Conservation (phyloP, 2,329 filamentous ascomycete species). For the Hypoxylon rubiginosum region DNA sequence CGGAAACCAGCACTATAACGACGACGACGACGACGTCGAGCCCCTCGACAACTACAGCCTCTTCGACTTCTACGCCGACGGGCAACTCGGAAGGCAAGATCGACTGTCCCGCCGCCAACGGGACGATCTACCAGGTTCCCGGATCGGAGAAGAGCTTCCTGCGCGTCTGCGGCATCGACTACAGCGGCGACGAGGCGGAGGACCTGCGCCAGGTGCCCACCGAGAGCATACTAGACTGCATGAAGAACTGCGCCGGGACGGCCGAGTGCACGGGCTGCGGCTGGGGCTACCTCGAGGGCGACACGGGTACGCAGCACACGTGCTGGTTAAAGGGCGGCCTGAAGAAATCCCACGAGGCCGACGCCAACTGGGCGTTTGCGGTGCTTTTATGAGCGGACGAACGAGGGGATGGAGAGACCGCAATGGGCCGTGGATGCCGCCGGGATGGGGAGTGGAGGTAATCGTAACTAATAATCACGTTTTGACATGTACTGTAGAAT, state of each 20-base stretch:
- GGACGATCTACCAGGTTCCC: conserved; percentile 59
- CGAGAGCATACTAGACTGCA: conserved; percentile 59
- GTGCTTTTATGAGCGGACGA: conserved; percentile 49
- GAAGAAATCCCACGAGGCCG: conserved; percentile 49
- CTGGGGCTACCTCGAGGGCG: conserved; percentile 61
- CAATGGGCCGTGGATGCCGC: background rate
- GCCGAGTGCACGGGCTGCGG: conserved; percentile 58
- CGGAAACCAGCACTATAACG: conserved; percentile 14
- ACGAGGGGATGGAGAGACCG: background rate
- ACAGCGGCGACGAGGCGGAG: conserved; percentile 52
- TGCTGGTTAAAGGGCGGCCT: conserved; percentile 62
- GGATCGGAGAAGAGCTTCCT: conserved; percentile 58
- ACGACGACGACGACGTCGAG: conserved; percentile 32
- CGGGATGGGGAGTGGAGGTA: background rate
- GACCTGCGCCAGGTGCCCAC: conserved; percentile 54
- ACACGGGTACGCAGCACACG: conserved; percentile 55
- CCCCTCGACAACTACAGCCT: conserved; percentile 28
- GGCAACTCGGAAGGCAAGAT: conserved; percentile 45
- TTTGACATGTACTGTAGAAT: conserved; percentile 15
- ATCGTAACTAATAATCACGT: conserved; percentile 21
- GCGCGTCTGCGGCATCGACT: conserved; percentile 62
- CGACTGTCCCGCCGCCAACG: conserved; percentile 60
- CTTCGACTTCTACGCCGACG: conserved; percentile 46
- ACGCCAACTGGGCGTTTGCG: conserved; percentile 60
- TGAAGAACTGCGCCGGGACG: conserved; percentile 59